A percentile compares a stretch with the other conserved stretches of the same genome.
Conservation (phyloP, 2,329 filamentous ascomycete species). For the Dryadomyces sulphureus region DNA sequence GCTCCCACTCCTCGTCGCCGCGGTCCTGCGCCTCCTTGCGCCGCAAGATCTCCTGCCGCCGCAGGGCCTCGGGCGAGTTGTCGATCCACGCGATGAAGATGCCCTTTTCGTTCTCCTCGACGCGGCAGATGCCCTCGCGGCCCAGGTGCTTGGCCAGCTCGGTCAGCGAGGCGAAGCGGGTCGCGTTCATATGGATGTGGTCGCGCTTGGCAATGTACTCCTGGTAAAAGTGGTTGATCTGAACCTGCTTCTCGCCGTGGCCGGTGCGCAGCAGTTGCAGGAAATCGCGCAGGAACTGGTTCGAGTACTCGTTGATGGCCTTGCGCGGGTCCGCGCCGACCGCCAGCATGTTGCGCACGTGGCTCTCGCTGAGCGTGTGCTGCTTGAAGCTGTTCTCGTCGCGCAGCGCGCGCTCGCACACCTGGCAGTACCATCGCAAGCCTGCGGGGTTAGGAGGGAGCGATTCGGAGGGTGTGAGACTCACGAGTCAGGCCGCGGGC, state of each 20-base stretch:
- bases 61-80: constrained; percentile 72
- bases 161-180: constrained; percentile 73
- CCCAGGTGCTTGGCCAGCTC: constrained; percentile 84
- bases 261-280: constrained; percentile 60
- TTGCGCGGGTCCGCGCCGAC: constrained; percentile 81
- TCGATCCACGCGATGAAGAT: constrained; percentile 84
- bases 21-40: constrained; percentile 78
- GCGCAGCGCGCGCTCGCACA: constrained; percentile 56
- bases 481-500: constrained; percentile 40
- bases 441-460: constrained; percentile 27
- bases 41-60: constrained; percentile 63
- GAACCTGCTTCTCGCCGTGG: constrained; percentile 80
- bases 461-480: background rate
- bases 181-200: constrained; percentile 89
- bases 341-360: constrained; percentile 78
- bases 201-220: constrained; percentile 69
- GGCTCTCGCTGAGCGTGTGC: constrained; percentile 71
- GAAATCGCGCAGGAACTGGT: constrained; percentile 70
- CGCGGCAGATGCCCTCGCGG: constrained; percentile 71
- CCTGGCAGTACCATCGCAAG: constrained; percentile 81
- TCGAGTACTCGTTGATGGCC: constrained; percentile 66
- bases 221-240: constrained; percentile 90
- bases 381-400: constrained; percentile 89
- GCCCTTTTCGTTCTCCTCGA: constrained; percentile 80
- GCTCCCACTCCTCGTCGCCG: constrained; percentile 81